These are phyloP conservation scores for Lipomyces starkeyi DNA, from an alignment of 805 yeast genomes.

Conservation along the genomic window DNA sequence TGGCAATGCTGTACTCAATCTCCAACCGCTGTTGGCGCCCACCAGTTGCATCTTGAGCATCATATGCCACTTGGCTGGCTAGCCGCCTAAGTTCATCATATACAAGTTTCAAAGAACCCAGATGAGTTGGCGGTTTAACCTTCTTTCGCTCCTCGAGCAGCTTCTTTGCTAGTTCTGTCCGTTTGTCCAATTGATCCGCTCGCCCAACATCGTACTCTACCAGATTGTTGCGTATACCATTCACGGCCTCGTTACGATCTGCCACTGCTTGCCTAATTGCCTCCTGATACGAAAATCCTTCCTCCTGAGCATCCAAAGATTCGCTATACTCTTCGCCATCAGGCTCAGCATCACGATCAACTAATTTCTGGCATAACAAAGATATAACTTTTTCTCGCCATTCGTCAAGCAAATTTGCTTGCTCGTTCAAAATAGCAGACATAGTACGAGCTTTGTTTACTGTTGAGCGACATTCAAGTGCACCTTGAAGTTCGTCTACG, in stretches of 20 bases:
- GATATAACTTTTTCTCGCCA: slow-evolving; percentile 56
- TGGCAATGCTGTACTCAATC: slow-evolving; percentile 23
- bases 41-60: slow-evolving; percentile 28
- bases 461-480: slow-evolving; percentile 36
- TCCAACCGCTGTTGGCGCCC: slow-evolving; percentile 23
- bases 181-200: slow-evolving; percentile 32
- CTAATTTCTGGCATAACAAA: slow-evolving; percentile 57
- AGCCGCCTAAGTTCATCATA: slow-evolving; percentile 31
- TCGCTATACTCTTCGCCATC: slow-evolving; percentile 80
- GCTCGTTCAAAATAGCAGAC: slow-evolving; percentile 52
- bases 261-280: slow-evolving; percentile 46
- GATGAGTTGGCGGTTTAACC: slow-evolving; percentile 24
- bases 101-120: slow-evolving; percentile 30
- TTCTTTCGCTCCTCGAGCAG: slow-evolving; percentile 40
- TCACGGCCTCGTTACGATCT: slow-evolving; percentile 52
- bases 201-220: slow-evolving; percentile 34
- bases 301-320: slow-evolving; percentile 76
- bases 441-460: slow-evolving; percentile 26
- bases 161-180: slow-evolving; percentile 39
- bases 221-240: slow-evolving; percentile 45
- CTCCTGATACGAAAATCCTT: slow-evolving; percentile 51
- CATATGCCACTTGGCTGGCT: slow-evolving; percentile 22
- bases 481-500: slow-evolving; percentile 29
- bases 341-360: slow-evolving; percentile 56
- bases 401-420: slow-evolving; percentile 56